Conservation (phyloP, 306 rosid species). For the Abrus pulchellus region DNA sequence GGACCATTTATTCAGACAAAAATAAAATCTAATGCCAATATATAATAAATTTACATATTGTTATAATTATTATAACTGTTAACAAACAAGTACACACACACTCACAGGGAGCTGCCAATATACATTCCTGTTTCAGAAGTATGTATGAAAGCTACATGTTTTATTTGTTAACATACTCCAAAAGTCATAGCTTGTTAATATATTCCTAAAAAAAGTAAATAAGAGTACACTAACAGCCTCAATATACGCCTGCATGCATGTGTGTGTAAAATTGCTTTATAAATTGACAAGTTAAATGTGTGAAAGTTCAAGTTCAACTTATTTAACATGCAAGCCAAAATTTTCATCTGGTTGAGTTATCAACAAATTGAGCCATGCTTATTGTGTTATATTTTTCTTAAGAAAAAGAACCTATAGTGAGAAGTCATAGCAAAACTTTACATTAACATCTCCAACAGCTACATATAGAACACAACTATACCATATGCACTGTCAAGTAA, state of each 20-base stretch:
- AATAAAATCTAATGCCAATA: not conserved
- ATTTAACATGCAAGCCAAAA: not conserved
- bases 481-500: slow-evolving; percentile 17
- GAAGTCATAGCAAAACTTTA: slow-evolving; percentile 3
- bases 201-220: too few species aligned
- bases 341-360: not conserved
- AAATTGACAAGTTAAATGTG: not conserved
- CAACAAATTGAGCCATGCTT: not conserved
- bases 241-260: not conserved
- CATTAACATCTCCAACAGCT: slow-evolving; percentile 19
- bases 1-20: not conserved
- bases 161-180: too few species aligned
- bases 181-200: too few species aligned
- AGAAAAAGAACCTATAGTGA: not conserved
- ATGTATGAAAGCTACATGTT: too few species aligned
- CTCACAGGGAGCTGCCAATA: too few species aligned
- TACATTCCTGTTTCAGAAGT: too few species aligned
- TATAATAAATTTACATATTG: not conserved
- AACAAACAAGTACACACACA: not conserved
- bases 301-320: not conserved
- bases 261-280: not conserved
- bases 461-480: slow-evolving; percentile 28
- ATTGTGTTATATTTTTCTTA: not conserved
- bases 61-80: not conserved
- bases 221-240: too few species aligned